Evolutionary conservation across 208 protist species (phyloP).

Genomic region (Wallacemonas sp.): DNA sequence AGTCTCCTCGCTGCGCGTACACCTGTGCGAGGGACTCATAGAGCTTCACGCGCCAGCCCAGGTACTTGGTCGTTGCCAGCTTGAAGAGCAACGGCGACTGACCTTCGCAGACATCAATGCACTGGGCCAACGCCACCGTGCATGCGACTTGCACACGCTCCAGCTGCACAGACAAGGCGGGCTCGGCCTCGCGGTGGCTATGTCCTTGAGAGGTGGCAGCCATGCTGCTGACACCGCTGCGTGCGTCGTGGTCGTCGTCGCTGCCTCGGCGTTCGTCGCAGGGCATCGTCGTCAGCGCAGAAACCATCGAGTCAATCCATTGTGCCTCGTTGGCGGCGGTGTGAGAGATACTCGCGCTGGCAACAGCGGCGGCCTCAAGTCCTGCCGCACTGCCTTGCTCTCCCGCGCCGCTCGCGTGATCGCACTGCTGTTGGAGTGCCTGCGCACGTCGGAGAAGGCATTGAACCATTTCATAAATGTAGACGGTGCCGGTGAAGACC

Average conservation of each 20-base stretch:
- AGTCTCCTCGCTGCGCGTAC: constrained; percentile 45
- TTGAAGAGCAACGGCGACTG: constrained; percentile 26
- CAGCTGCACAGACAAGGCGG: neutral
- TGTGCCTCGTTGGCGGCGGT: constrained; percentile 1
- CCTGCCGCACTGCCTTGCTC: neutral
- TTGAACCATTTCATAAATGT: constrained; percentile 72
- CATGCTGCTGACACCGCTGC: neutral
- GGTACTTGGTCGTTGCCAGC: constrained; percentile 65
- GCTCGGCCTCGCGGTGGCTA: neutral
- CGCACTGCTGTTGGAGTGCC: constrained; percentile 5
- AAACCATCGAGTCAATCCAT: neutral
- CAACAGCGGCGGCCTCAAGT: constrained; percentile 4
- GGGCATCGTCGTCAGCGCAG: no score
- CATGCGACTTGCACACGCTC: neutral
- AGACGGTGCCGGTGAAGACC: constrained; percentile 51
- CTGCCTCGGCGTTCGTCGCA: no score
- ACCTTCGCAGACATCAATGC: constrained; percentile 38
- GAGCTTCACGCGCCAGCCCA: constrained; percentile 73
- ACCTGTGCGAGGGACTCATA: constrained; percentile 58
- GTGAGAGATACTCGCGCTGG: neutral
- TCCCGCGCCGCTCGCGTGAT: neutral
- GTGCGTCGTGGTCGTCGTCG: neutral
- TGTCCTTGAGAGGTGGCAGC: no score
- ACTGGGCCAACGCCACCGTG: constrained; percentile 1
- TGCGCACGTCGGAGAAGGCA: constrained; percentile 35